phyloP scores from a whole-genome alignment of 495 filamentous ascomycete species.

The Monascus purpureus region DNA sequence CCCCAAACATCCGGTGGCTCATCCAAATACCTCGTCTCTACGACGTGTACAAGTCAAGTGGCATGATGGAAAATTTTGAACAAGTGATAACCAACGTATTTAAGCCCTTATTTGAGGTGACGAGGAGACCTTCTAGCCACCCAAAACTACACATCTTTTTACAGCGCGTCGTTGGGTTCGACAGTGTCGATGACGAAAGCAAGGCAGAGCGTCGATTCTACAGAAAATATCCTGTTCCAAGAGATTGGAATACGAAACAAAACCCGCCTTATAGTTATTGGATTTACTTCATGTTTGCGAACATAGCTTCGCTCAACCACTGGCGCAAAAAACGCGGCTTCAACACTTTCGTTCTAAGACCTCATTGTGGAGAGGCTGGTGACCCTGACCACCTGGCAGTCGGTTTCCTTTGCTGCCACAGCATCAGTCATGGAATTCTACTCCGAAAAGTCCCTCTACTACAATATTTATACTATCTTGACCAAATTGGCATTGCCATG shows the following conservation, averaged over 20 bases:
- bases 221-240: constrained; percentile 84
- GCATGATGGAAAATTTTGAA: constrained; percentile 77
- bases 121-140: constrained; percentile 70
- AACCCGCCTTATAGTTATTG: constrained; percentile 98
- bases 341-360: constrained; percentile 87
- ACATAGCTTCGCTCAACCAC: constrained; percentile 81
- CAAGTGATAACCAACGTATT: constrained; percentile 87
- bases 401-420: constrained; percentile 87
- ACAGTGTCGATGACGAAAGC: constrained; percentile 97
- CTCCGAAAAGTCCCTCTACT: constrained; percentile 86
- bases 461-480: constrained; percentile 95
- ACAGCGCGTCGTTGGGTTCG: constrained; percentile 89
- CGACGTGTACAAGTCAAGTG: constrained; percentile 84
- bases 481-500: constrained; percentile 98
- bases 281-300: constrained; percentile 94
- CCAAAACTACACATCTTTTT: constrained; percentile 91
- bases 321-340: constrained; percentile 86
- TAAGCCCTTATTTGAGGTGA: constrained; percentile 88
- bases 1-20: constrained; percentile 94
- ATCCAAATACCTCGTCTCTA: constrained; percentile 91
- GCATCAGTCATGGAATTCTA: constrained; percentile 89
- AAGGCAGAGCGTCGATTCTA: constrained; percentile 85
- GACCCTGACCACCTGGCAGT: constrained; percentile 93
- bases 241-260: constrained; percentile 75
- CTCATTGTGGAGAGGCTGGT: constrained; percentile 93